A percentile compares a stretch with the other conserved stretches of the same genome.
These are phyloP conservation scores for Vicia sativa DNA, from an alignment of 306 rosid genomes.

Conservation along the genomic window DNA sequence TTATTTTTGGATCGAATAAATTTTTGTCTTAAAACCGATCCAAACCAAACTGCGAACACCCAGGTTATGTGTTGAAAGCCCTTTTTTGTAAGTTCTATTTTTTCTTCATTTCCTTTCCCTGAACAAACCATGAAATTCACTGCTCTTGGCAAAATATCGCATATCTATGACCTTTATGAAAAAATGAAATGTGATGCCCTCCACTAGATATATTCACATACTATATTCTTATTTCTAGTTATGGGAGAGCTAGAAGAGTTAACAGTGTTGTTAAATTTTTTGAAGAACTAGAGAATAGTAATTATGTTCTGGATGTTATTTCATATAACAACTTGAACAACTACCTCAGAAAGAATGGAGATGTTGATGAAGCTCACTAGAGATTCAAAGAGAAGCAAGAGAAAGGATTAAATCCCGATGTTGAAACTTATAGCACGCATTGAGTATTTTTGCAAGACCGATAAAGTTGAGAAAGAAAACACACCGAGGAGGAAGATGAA, in stretches of 20 bases:
- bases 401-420: constrained; percentile 82
- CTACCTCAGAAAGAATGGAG: constrained; percentile 93
- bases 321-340: constrained; percentile 88
- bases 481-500: too few relatives aligned
- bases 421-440: constrained; percentile 94
- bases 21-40: too few relatives aligned
- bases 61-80: too few relatives aligned
- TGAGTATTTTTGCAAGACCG: constrained; percentile 91
- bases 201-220: constrained; percentile 79
- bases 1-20: too few relatives aligned
- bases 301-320: constrained; percentile 67
- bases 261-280: constrained; percentile 65
- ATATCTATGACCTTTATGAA: constrained; percentile 69
- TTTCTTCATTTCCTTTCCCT: too few relatives aligned
- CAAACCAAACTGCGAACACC: too few relatives aligned
- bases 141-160: constrained; percentile 64
- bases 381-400: constrained; percentile 92
- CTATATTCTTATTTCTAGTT: constrained; percentile 81
- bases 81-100: too few relatives aligned
- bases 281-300: constrained; percentile 80
- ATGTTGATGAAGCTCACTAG: constrained; percentile 95
- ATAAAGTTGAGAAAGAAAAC: constrained; percentile 83
- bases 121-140: too few relatives aligned
- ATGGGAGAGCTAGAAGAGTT: constrained; percentile 79
- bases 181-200: constrained; percentile 81